These are phyloP conservation scores for Steccherinum ochraceum DNA, from an alignment of 768 basidiomycete genomes.

Conservation along the genomic window DNA sequence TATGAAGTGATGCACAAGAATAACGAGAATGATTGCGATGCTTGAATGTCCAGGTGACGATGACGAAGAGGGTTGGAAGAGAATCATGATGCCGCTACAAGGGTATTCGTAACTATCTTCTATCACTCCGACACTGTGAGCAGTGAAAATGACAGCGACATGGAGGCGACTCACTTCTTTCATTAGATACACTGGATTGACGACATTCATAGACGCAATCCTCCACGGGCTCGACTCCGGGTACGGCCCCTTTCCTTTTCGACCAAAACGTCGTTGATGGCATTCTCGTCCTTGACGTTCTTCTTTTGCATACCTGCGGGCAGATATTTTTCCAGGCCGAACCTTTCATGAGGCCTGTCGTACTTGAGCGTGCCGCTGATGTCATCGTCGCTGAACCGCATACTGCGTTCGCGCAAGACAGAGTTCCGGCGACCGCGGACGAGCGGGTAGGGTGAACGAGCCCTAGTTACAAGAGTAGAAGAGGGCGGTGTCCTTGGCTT, in stretches of 20 bases:
- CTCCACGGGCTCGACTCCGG: conserved; percentile 6
- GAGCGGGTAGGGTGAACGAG: conserved; percentile 12
- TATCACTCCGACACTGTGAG: background rate
- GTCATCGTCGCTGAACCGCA: conserved; percentile 10
- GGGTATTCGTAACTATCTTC: background rate
- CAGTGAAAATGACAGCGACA: background rate
- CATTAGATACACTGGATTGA: background rate
- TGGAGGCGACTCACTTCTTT: background rate
- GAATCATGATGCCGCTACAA: background rate
- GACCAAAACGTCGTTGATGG: background rate
- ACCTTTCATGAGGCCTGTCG: conserved; percentile 3
- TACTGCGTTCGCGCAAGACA: background rate
- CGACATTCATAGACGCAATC: conserved; percentile 4
- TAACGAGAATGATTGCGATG: background rate
- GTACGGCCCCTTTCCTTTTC: conserved; percentile 13
- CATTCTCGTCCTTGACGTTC: conserved; percentile 8
- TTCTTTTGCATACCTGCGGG: conserved; percentile 2
- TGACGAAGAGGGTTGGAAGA: background rate
- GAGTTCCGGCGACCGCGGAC: conserved; percentile 10
- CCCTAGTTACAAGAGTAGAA: background rate
- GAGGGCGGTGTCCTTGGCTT: background rate
- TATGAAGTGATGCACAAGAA: background rate
- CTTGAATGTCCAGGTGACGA: background rate
- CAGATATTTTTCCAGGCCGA: conserved; percentile 12
- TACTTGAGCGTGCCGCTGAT: conserved; percentile 8